These are phyloP conservation scores for Melocanna baccifera DNA, from an alignment of 176 grass and related monocot species.

Conservation along the genomic window DNA sequence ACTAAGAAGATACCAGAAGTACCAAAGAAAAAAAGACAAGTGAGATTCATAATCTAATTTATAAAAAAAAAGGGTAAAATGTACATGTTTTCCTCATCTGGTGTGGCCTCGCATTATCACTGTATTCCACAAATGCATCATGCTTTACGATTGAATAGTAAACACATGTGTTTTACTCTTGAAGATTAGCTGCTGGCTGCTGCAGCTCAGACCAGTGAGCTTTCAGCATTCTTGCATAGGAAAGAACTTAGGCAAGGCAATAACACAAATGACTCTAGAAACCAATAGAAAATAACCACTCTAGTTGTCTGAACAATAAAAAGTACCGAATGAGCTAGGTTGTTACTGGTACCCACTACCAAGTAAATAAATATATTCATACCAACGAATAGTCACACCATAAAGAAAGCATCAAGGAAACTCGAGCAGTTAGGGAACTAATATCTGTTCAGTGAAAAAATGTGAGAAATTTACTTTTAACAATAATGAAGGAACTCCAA, in stretches of 20 bases:
- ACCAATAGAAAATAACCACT: slow-evolving; percentile 5
- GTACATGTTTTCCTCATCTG: background rate
- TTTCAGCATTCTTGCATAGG: background rate
- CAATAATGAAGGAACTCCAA: background rate
- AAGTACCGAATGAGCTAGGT: background rate
- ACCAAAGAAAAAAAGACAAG: background rate
- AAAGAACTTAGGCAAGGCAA: background rate
- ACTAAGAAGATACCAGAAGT: background rate
- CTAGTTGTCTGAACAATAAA: background rate
- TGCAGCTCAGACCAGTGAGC: background rate
- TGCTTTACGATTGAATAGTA: background rate
- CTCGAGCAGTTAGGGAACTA: background rate
- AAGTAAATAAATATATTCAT: background rate
- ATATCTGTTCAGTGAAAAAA: background rate
- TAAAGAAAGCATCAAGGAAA: background rate
- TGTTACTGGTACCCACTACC: background rate
- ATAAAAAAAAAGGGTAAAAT: background rate
- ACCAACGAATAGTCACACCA: background rate
- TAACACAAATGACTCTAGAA: background rate
- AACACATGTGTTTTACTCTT: background rate
- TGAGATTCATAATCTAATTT: background rate
- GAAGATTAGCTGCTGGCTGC: background rate
- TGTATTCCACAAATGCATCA: background rate
- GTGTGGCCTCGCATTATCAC: background rate
- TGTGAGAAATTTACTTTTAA: background rate